Percentiles rank a stretch among this genome's conserved stretches.
phyloP scores from a whole-genome alignment of 768 basidiomycete species.

The Trametes cingulata region DNA sequence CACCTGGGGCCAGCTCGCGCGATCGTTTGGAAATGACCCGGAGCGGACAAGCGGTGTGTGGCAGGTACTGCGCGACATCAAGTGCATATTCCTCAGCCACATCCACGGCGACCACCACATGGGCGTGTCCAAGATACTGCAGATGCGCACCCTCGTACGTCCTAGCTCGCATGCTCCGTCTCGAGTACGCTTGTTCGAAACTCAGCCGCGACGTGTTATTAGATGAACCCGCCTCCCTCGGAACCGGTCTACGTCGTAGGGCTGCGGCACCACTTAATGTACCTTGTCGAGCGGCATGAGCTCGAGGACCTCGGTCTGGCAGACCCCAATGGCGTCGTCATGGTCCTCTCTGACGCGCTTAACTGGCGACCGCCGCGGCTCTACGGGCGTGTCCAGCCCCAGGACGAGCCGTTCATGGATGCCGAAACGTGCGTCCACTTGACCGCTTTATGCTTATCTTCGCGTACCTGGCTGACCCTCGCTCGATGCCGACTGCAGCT shows the following conservation, averaged over 20 bases:
- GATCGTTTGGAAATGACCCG: conserved; percentile 65
- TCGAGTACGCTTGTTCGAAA: conserved; percentile 1
- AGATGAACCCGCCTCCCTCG: conserved; percentile 65
- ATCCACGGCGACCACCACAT: conserved; percentile 93
- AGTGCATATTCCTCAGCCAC: conserved; percentile 86
- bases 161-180: background rate
- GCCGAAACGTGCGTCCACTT: background rate
- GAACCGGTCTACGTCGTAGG: conserved; percentile 74
- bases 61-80: conserved; percentile 66
- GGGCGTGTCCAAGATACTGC: conserved; percentile 73
- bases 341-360: conserved; percentile 52
- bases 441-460: background rate
- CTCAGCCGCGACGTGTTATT: background rate
- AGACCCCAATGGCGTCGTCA: conserved; percentile 52
- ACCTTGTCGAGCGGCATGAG: conserved; percentile 71
- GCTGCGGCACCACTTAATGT: conserved; percentile 54
- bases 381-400: conserved; percentile 29
- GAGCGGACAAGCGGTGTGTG: conserved; percentile 43
- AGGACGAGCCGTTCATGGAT: conserved; percentile 26
- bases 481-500: conserved; percentile 30
- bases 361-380: conserved; percentile 44
- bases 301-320: conserved; percentile 71
- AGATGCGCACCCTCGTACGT: conserved; percentile 66
- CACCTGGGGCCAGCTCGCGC: conserved; percentile 83
- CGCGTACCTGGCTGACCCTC: too few species aligned